Percentiles rank a stretch among this genome's conserved stretches.
phyloP scores from a whole-genome alignment of 2,329 filamentous ascomycete species.

The Parasarocladium wereldwijsianum region DNA sequence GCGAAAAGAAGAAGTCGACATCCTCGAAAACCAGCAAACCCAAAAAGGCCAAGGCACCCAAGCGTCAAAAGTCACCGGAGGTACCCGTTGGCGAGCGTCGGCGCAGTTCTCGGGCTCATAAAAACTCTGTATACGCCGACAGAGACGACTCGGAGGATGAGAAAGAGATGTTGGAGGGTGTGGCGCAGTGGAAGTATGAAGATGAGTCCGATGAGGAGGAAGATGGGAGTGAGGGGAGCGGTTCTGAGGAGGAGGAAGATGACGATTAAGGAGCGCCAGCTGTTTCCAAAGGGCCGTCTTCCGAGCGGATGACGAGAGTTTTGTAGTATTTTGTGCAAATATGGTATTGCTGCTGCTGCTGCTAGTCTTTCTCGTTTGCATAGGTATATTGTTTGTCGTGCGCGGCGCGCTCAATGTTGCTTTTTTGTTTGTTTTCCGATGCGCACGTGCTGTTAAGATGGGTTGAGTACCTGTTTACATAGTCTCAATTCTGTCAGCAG shows the following conservation, averaged over 20 bases:
- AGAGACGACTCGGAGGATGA: conserved; percentile 43
- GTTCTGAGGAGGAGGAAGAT: conserved; percentile 10
- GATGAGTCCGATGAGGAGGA: conserved; percentile 16
- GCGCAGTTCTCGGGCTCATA: conserved; percentile 37
- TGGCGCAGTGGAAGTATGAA: conserved; percentile 42
- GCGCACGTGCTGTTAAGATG: too few species aligned
- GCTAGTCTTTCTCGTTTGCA: too few species aligned
- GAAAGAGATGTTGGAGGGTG: conserved; percentile 46
- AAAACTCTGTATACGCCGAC: conserved; percentile 36
- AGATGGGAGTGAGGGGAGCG: conserved; percentile 8
- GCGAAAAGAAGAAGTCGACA: conserved; percentile 20
- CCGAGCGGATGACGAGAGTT: conserved; percentile 10
- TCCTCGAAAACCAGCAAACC: conserved; percentile 18
- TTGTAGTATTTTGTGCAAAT: too few species aligned
- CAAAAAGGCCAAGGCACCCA: conserved; percentile 15
- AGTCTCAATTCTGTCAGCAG: too few species aligned
- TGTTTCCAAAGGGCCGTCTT: background rate
- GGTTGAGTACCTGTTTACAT: too few species aligned
- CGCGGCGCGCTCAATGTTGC: too few species aligned
- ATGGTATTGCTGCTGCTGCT: too few species aligned
- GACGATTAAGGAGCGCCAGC: conserved; percentile 4
- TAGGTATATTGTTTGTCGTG: too few species aligned
- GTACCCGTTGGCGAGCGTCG: conserved; percentile 31
- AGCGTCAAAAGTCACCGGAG: conserved; percentile 14
- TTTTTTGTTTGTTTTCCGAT: too few species aligned